Evolutionary conservation across 768 basidiomycete species (phyloP).

Genomic region (Amanita phalloides): DNA sequence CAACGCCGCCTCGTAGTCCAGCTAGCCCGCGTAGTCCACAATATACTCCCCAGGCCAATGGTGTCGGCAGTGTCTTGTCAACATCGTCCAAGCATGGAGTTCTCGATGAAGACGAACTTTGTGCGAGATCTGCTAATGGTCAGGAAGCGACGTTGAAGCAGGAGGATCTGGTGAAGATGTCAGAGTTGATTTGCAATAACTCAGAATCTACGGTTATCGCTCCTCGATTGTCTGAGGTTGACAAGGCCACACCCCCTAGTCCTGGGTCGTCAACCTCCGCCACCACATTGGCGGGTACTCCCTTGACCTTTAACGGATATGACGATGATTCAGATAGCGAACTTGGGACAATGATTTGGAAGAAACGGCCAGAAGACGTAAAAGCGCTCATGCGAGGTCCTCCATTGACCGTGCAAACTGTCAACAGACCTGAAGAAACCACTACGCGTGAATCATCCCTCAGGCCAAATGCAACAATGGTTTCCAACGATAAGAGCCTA

Average conservation of each 20-base stretch:
- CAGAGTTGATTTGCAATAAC: conserved; percentile 11
- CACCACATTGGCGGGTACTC: conserved; percentile 7
- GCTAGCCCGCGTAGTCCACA: conserved; percentile 39
- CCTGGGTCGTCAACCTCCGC: conserved; percentile 1
- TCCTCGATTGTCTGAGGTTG: conserved; percentile 1
- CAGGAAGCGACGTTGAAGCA: conserved; percentile 15
- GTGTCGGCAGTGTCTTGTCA: not conserved
- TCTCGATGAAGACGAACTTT: conserved; percentile 4
- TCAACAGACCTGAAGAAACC: not conserved
- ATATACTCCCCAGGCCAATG: conserved; percentile 12
- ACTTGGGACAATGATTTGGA: conserved; percentile 15
- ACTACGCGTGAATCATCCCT: not conserved
- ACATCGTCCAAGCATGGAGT: conserved; percentile 1
- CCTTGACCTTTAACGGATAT: conserved; percentile 12
- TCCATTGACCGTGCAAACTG: conserved; percentile 34
- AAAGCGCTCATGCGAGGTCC: conserved; percentile 19
- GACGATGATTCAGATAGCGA: conserved; percentile 43
- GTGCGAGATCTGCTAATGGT: conserved; percentile 6
- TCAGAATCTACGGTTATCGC: conserved; percentile 6
- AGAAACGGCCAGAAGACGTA: conserved; percentile 3
- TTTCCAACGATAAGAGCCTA: conserved; percentile 19
- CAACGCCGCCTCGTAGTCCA: conserved; percentile 54
- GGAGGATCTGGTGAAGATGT: conserved; percentile 13
- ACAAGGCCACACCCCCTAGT: conserved; percentile 2
- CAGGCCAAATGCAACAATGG: conserved; percentile 9